These are phyloP conservation scores for Daphne laureola DNA, from an alignment of 441 rosid species.

Conservation along the genomic window DNA sequence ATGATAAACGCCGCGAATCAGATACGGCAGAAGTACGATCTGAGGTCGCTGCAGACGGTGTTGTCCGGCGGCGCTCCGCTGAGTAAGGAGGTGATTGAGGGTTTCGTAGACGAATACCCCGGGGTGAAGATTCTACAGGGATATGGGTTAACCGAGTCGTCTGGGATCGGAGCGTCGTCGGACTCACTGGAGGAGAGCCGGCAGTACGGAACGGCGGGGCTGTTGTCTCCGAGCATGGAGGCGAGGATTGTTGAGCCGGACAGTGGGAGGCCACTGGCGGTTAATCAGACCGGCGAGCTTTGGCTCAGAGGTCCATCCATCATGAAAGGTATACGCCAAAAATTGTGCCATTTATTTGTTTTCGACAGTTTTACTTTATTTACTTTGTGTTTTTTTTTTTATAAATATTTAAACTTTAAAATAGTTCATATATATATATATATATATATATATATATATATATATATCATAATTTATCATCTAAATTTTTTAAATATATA, in stretches of 20 bases:
- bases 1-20: slow-evolving; percentile 58
- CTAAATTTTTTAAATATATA: no score
- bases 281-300: slow-evolving; percentile 85
- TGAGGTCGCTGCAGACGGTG: slow-evolving; percentile 58
- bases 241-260: slow-evolving; percentile 82
- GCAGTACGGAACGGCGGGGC: slow-evolving; percentile 82
- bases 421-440: no score
- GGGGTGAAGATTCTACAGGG: slow-evolving; percentile 67
- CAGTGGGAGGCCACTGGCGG: slow-evolving; percentile 32
- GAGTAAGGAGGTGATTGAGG: slow-evolving; percentile 80
- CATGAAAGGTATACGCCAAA: slow-evolving; percentile 99
- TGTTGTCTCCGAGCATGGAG: slow-evolving; percentile 62
- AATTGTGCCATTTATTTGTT: no score
- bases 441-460: no score
- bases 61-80: slow-evolving; percentile 88
- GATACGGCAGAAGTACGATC: slow-evolving; percentile 49
- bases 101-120: slow-evolving; percentile 60
- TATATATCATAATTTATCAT: no score
- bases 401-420: no score
- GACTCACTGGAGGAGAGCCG: slow-evolving; percentile 72
- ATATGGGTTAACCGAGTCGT: slow-evolving; percentile 84
- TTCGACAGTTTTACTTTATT: no score
- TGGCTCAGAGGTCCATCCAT: slow-evolving; percentile 84
- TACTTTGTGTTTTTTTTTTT: no score
- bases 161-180: slow-evolving; percentile 67